These are phyloP conservation scores for Fusarium foetens DNA, from an alignment of 2,329 filamentous ascomycete species.

Conservation along the genomic window DNA sequence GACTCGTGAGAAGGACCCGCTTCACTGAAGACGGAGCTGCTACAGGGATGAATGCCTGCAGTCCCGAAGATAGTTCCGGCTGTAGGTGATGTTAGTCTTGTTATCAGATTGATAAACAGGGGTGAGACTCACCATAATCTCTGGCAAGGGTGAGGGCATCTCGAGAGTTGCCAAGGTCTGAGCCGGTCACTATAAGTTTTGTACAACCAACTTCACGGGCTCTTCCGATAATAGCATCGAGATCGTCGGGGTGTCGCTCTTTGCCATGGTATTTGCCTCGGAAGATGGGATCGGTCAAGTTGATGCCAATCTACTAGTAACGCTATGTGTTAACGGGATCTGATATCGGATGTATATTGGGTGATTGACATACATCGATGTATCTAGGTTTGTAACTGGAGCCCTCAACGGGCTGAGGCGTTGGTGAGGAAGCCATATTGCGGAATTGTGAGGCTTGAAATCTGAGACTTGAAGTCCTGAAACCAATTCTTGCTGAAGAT, in stretches of 20 bases:
- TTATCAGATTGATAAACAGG: conserved; percentile 2
- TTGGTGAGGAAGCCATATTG: conserved; percentile 46
- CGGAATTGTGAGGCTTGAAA: conserved; percentile 17
- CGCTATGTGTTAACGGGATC: conserved; percentile 32
- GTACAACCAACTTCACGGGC: conserved; percentile 81
- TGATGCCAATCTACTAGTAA: conserved; percentile 81
- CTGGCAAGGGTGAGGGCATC: conserved; percentile 79
- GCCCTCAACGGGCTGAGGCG: conserved; percentile 24
- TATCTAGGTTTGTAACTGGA: conserved; percentile 60
- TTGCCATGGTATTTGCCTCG: conserved; percentile 85
- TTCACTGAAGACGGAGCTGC: conserved; percentile 79
- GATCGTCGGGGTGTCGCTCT: conserved; percentile 77
- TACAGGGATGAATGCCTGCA: conserved; percentile 93
- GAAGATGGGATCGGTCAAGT: conserved; percentile 93
- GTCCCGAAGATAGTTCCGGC: conserved; percentile 88
- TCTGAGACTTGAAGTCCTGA: conserved; percentile 5
- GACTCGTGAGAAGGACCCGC: conserved; percentile 56
- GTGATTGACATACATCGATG: conserved; percentile 64
- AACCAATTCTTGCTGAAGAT: conserved; percentile 1
- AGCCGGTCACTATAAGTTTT: conserved; percentile 94
- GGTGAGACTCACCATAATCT: conserved; percentile 71
- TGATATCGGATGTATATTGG: conserved; percentile 3
- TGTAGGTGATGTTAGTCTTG: conserved; percentile 48
- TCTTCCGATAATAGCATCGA: conserved; percentile 79
- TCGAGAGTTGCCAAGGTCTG: conserved; percentile 80